phyloP scores from a whole-genome alignment of 2,329 filamentous ascomycete genomes.

The Fusarium verrucosum region DNA sequence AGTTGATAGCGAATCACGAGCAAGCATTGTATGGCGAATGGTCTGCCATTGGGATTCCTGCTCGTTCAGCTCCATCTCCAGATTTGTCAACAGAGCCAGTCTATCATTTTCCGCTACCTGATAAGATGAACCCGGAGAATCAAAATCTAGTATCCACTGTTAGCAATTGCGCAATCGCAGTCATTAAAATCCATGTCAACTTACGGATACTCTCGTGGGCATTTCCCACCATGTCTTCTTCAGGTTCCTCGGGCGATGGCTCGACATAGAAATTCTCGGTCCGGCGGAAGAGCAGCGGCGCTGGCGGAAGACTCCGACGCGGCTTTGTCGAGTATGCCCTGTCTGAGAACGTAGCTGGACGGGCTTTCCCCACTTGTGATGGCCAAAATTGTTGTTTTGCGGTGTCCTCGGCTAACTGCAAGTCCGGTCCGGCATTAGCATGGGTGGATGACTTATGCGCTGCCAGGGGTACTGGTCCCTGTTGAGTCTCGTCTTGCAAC shows the following conservation, averaged over 20 bases:
- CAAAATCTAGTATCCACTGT: slow-evolving; percentile 13
- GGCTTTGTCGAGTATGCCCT: slow-evolving; percentile 56
- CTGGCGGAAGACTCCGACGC: slow-evolving; percentile 65
- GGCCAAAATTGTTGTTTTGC: slow-evolving; percentile 55
- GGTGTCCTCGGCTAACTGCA: slow-evolving; percentile 22
- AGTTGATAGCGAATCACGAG: slow-evolving; percentile 61
- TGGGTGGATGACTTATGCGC: slow-evolving; percentile 53
- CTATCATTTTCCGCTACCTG: slow-evolving; percentile 49
- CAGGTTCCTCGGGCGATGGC: slow-evolving; percentile 63
- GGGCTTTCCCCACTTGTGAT: slow-evolving; percentile 65
- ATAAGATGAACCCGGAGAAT: slow-evolving; percentile 32
- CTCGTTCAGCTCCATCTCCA: slow-evolving; percentile 69
- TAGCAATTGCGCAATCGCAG: slow-evolving; percentile 10
- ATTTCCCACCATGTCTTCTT: slow-evolving; percentile 57
- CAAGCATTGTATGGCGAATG: slow-evolving; percentile 61
- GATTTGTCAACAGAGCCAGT: slow-evolving; percentile 63
- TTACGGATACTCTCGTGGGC: slow-evolving; percentile 7
- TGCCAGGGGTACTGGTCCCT: slow-evolving; percentile 55
- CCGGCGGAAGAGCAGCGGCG: slow-evolving; percentile 61
- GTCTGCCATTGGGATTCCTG: slow-evolving; percentile 69
- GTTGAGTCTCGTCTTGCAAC: slow-evolving; percentile 43
- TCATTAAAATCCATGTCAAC: background rate
- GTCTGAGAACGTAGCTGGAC: slow-evolving; percentile 65
- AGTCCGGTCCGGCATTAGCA: slow-evolving; percentile 14
- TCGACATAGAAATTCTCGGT: slow-evolving; percentile 58